Evolutionary conservation across 208 protist genomes (phyloP).

Genomic region (Leishmania major): DNA sequence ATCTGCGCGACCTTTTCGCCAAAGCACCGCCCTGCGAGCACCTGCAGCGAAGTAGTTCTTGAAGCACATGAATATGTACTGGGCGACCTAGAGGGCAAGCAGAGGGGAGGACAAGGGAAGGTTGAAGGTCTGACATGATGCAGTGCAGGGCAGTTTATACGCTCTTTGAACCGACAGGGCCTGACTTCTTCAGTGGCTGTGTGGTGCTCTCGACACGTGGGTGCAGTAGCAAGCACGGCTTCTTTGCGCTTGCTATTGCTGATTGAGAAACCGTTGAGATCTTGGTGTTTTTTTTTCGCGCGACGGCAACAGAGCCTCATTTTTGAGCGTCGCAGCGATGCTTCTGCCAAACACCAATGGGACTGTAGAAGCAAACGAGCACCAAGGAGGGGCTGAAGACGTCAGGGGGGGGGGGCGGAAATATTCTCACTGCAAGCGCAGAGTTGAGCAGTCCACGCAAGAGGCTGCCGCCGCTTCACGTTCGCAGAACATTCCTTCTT

Average conservation of each 20-base stretch:
- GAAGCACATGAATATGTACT: slow-evolving; percentile 38
- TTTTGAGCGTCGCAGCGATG: background rate
- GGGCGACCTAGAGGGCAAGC: background rate
- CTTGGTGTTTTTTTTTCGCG: background rate
- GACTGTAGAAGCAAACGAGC: background rate
- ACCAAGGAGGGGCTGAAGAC: no score
- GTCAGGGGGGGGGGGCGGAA: background rate
- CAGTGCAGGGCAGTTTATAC: background rate
- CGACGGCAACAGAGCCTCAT: background rate
- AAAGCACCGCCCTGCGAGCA: slow-evolving; percentile 16
- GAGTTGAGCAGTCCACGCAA: background rate
- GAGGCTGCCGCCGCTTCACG: background rate
- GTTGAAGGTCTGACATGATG: background rate
- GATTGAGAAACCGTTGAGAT: background rate
- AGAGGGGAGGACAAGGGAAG: background rate
- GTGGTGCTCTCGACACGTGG: background rate
- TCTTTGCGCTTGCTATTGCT: background rate
- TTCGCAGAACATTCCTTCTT: background rate
- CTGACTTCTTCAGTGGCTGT: background rate
- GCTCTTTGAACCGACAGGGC: background rate
- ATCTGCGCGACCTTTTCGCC: slow-evolving; percentile 38
- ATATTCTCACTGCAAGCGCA: background rate
- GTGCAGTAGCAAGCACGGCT: background rate
- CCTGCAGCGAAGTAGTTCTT: slow-evolving; percentile 50
- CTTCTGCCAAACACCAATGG: background rate